Evolutionary conservation across 257 asterid species (phyloP).

Genomic region (Ehretia macrophylla): DNA sequence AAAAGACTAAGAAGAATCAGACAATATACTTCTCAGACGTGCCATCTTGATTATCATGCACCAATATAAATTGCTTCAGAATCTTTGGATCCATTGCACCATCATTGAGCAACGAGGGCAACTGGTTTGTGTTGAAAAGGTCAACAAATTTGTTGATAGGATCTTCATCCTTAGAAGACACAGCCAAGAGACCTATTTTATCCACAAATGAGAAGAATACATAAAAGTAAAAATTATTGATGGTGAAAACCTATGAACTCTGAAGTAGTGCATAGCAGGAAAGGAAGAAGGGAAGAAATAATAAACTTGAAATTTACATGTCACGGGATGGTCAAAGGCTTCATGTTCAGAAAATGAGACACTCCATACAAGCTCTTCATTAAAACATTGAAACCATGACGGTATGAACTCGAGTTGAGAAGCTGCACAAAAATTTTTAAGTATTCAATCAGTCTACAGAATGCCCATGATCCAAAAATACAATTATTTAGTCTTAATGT

Average conservation of each 20-base stretch:
- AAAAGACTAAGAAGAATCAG: slow-evolving; percentile 13
- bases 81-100: slow-evolving; percentile 98
- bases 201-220: slow-evolving; percentile 27
- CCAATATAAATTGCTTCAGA: slow-evolving; percentile 77
- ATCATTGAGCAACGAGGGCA: slow-evolving; percentile 81
- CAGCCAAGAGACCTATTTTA: slow-evolving; percentile 79
- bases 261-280: background rate
- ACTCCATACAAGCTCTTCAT: slow-evolving; percentile 70
- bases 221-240: slow-evolving; percentile 7
- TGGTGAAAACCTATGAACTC: slow-evolving; percentile 8
- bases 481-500: background rate
- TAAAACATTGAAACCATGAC: slow-evolving; percentile 84
- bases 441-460: slow-evolving; percentile 18
- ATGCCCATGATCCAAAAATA: slow-evolving; percentile 4
- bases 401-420: slow-evolving; percentile 66
- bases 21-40: slow-evolving; percentile 50
- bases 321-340: slow-evolving; percentile 98
- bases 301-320: slow-evolving; percentile 51
- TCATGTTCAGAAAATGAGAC: slow-evolving; percentile 95
- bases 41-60: slow-evolving; percentile 75
- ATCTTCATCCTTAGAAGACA: slow-evolving; percentile 80
- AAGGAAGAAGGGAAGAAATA: slow-evolving; percentile 3
- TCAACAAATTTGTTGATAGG: slow-evolving; percentile 78
- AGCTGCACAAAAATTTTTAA: slow-evolving; percentile 46
- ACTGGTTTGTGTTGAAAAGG: slow-evolving; percentile 69